Percentiles rank a stretch among this genome's conserved stretches.
These are phyloP conservation scores for Rhizophora mangle DNA, from an alignment of 345 rosid genomes.

Conservation along the genomic window DNA sequence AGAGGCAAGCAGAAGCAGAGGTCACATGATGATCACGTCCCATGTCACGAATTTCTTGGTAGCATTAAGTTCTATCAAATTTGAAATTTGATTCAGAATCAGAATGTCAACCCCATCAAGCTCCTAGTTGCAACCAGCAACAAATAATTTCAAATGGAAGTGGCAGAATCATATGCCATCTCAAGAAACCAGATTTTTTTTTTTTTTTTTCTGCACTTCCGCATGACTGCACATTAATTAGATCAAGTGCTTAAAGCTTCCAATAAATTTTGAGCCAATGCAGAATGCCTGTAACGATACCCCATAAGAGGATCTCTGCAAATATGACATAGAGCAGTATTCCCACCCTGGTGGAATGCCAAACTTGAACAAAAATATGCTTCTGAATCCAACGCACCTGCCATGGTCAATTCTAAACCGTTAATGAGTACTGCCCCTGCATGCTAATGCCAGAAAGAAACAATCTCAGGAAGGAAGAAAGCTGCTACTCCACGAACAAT, in stretches of 20 bases:
- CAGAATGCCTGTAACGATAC: conserved; percentile 49
- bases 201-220: too few relatives aligned
- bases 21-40: too few relatives aligned
- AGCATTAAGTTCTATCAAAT: too few relatives aligned
- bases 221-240: too few relatives aligned
- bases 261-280: conserved; percentile 55
- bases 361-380: conserved; percentile 54
- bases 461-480: neutral
- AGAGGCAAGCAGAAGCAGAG: too few relatives aligned
- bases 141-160: neutral
- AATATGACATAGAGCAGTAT: conserved; percentile 66
- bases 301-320: conserved; percentile 77
- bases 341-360: conserved; percentile 63
- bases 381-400: conserved; percentile 72
- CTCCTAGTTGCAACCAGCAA: too few relatives aligned
- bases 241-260: conserved; percentile 52
- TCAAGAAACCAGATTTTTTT: neutral
- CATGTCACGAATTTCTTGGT: too few relatives aligned
- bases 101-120: too few relatives aligned
- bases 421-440: neutral
- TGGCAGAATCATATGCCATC: neutral
- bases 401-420: neutral
- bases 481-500: neutral
- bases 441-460: neutral
- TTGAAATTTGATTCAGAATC: too few relatives aligned